Base-by-base conservation (phyloP, 495 filamentous ascomycete genomes). In the Bacidia rubella region DNA sequence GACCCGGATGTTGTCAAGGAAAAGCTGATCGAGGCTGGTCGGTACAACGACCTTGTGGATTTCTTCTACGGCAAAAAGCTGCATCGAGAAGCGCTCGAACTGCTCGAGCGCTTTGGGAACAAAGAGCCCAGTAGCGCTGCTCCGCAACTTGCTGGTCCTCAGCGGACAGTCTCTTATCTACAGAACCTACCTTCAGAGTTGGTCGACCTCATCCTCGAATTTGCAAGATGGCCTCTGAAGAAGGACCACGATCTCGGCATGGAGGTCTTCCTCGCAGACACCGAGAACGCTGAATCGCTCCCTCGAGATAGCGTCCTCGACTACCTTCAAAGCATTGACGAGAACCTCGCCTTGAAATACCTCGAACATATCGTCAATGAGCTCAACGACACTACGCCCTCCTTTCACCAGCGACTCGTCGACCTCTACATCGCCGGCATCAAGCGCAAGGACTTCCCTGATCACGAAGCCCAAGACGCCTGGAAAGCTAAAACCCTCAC, bases 51-150 rank as follows among this genome's bases (percentile, higher is more conserved):
- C 63, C 70, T 99, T 0, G 90, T 99, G 25, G 90, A 99, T 60
- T 99, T 99, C 64, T 81, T 95, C 54, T 87, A 92, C 57, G 90
- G 92, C 50, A 97, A 97, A 70, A 90, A 83, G 63, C 76, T 96
- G 11, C 92, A 99, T 64, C 80, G 82, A 17, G 81, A 90, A 55
- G 92, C 93, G 0, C 71, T 99, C 22, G 84, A 88, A 47, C 66
- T 97, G 26, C 72, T 99, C 17, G 71, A 77, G 47, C 83, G 80
- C 43, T 97, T 97, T 63, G 92, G 93, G 11, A 77, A 83, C 52
- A 77, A 87, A 10, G 71, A 80, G 15, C 77, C 76, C 23, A 76
- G 81, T 40, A 72, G 78, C 41, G 72, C 75, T 2, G 75, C 81
- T 3, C 78, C 83, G 19, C 74, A 75, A 9, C 76, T 95, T n/a